phyloP scores from a whole-genome alignment of 495 filamentous ascomycete species.

The Platismatia glauca region DNA sequence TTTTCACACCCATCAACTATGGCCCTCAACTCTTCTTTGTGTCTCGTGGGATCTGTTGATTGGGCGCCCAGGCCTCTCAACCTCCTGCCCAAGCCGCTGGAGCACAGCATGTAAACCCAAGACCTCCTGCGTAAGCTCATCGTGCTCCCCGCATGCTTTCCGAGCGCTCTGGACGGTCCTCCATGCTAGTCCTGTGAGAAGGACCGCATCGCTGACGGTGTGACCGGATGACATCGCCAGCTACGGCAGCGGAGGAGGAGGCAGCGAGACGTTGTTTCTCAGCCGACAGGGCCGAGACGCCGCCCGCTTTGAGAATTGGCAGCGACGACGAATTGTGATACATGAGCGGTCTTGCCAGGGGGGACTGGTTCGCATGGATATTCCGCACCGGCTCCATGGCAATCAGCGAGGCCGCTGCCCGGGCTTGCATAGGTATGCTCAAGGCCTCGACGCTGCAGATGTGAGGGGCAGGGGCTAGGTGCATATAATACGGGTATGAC shows the following conservation, averaged over 20 bases:
- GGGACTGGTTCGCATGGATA: background rate
- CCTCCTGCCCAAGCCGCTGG: slow-evolving; percentile 35
- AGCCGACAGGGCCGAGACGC: background rate
- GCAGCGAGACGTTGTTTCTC: background rate
- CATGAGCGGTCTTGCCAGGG: background rate
- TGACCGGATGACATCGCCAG: slow-evolving; percentile 26
- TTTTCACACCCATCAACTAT: slow-evolving; percentile 9
- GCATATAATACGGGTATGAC: background rate
- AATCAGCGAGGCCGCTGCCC: too few relatives aligned
- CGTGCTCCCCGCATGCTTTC: slow-evolving; percentile 24
- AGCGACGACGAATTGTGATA: background rate
- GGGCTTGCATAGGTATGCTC: background rate
- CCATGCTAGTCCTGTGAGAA: slow-evolving; percentile 20
- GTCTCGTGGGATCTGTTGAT: background rate
- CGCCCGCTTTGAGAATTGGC: background rate
- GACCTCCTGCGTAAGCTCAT: slow-evolving; percentile 31
- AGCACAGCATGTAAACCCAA: slow-evolving; percentile 39
- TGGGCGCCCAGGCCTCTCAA: background rate
- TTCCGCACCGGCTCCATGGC: background rate
- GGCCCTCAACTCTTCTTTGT: background rate
- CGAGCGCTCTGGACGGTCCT: slow-evolving; percentile 11
- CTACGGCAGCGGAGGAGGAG: background rate
- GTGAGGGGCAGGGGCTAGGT: too few relatives aligned
- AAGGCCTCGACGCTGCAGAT: background rate
- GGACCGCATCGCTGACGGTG: slow-evolving; percentile 20